Percentiles rank a stretch among this genome's conserved stretches.
These are phyloP conservation scores for Karstenula rhodostoma DNA, from an alignment of 2,329 filamentous ascomycete species.

Conservation along the genomic window DNA sequence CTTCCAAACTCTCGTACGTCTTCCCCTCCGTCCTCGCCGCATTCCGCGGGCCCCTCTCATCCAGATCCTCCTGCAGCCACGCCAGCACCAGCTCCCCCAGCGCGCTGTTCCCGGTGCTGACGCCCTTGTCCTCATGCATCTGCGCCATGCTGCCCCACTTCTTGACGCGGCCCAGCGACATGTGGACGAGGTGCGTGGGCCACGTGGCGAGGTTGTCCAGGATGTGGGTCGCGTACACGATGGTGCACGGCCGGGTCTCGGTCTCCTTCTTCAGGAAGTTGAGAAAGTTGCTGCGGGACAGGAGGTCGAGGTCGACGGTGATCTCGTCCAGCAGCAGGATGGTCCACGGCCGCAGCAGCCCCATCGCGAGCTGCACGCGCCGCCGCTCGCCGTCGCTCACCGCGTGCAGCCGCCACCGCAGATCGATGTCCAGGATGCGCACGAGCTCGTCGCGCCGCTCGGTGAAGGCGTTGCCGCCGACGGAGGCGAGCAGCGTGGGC, in stretches of 20 bases:
- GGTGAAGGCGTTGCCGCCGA: slow-evolving; percentile 85
- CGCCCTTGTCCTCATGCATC: slow-evolving; percentile 44
- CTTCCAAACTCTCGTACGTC: slow-evolving; percentile 67
- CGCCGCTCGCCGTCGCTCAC: slow-evolving; percentile 92
- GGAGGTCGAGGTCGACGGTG: slow-evolving; percentile 92
- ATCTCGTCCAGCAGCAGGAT: slow-evolving; percentile 94
- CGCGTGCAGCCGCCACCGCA: slow-evolving; percentile 92
- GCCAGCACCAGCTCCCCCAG: slow-evolving; percentile 86
- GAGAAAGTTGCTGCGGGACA: slow-evolving; percentile 85
- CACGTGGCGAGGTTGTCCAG: slow-evolving; percentile 92
- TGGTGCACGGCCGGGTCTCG: slow-evolving; percentile 80
- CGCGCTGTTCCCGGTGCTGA: slow-evolving; percentile 75
- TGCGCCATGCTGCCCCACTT: slow-evolving; percentile 82
- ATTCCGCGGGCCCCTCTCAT: slow-evolving; percentile 79
- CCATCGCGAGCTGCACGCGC: slow-evolving; percentile 95
- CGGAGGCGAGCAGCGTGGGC: slow-evolving; percentile 79
- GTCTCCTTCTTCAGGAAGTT: slow-evolving; percentile 88
- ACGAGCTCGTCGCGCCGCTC: slow-evolving; percentile 87
- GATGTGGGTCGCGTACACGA: slow-evolving; percentile 98
- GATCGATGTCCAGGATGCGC: slow-evolving; percentile 87
- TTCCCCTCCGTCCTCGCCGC: slow-evolving; percentile 67
- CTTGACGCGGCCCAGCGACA: slow-evolving; percentile 88
- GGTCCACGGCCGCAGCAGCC: slow-evolving; percentile 87
- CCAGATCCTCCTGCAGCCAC: slow-evolving; percentile 85
- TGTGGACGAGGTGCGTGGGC: slow-evolving; percentile 95